Percentiles rank a stretch among this genome's conserved stretches.
Evolutionary conservation across 2,329 filamentous ascomycete species (phyloP).

Genomic region (Sarocladium strictum): DNA sequence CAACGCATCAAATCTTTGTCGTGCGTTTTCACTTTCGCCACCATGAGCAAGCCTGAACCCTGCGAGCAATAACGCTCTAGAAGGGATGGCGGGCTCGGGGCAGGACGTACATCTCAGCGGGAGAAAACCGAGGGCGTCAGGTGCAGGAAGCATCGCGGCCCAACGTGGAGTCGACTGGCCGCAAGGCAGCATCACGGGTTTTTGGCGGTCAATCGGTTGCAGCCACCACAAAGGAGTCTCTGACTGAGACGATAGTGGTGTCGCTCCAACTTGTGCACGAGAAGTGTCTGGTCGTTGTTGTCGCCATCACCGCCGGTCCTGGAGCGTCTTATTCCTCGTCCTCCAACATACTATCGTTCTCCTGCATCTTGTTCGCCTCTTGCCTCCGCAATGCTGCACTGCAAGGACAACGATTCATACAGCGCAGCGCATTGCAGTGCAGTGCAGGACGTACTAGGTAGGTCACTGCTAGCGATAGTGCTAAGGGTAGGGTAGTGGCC

Average conservation of each 20-base stretch:
- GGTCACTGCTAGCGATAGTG: not conserved
- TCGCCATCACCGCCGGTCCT: too few relatives aligned
- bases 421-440: not conserved
- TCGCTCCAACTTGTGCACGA: not conserved
- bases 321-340: too few relatives aligned
- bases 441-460: not conserved
- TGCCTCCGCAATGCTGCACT: not conserved
- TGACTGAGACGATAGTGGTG: not conserved
- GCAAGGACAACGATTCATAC: conserved; percentile 4
- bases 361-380: not conserved
- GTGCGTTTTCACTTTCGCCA: not conserved
- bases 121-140: not conserved
- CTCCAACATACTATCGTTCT: not conserved
- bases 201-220: not conserved
- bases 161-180: conserved; percentile 1
- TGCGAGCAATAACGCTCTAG: not conserved
- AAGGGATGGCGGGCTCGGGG: too few relatives aligned
- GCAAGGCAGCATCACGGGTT: not conserved
- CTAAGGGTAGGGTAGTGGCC: not conserved
- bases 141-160: conserved; percentile 3
- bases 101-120: too few relatives aligned
- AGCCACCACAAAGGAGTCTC: not conserved
- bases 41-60: not conserved
- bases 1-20: not conserved
- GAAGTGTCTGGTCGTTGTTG: too few relatives aligned